phyloP scores from a whole-genome alignment of 176 grass and related monocot species.

The Aegilops bicornis region DNA sequence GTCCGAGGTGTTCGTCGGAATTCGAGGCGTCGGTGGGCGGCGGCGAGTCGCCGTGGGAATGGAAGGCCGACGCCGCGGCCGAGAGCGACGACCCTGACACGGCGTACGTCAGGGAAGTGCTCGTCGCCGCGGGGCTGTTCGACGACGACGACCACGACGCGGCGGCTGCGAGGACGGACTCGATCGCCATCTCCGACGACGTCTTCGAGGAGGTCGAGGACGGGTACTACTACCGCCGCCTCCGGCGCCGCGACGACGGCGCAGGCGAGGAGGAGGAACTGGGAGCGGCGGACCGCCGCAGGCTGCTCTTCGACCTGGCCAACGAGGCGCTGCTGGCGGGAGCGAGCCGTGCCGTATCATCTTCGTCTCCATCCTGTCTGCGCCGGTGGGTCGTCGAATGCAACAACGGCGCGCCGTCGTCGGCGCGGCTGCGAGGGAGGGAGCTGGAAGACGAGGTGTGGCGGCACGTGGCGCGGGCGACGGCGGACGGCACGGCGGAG shows the following conservation, averaged over 20 bases:
- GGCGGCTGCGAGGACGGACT: slow-evolving; percentile 1
- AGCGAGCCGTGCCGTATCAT: background rate
- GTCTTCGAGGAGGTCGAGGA: slow-evolving; percentile 72
- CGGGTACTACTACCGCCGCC: slow-evolving; percentile 40
- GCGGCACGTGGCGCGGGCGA: background rate
- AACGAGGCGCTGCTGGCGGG: slow-evolving; percentile 48
- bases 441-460: background rate
- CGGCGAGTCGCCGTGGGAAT: slow-evolving; percentile 31
- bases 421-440: background rate
- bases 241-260: background rate
- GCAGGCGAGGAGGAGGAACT: background rate
- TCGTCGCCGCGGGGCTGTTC: slow-evolving; percentile 57
- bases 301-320: slow-evolving; percentile 68
- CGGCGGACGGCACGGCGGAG: background rate
- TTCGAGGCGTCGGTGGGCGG: slow-evolving; percentile 12
- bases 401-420: background rate
- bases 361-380: background rate
- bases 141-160: slow-evolving; percentile 21
- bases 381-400: background rate
- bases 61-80: slow-evolving; percentile 6
- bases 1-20: slow-evolving; percentile 35
- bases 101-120: slow-evolving; percentile 53
- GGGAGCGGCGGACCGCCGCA: slow-evolving; percentile 25
- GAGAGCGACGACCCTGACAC: slow-evolving; percentile 30
- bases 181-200: slow-evolving; percentile 24